Base-by-base conservation (phyloP, 352 stramenopile species). In the Globisporangium okanoganense region DNA sequence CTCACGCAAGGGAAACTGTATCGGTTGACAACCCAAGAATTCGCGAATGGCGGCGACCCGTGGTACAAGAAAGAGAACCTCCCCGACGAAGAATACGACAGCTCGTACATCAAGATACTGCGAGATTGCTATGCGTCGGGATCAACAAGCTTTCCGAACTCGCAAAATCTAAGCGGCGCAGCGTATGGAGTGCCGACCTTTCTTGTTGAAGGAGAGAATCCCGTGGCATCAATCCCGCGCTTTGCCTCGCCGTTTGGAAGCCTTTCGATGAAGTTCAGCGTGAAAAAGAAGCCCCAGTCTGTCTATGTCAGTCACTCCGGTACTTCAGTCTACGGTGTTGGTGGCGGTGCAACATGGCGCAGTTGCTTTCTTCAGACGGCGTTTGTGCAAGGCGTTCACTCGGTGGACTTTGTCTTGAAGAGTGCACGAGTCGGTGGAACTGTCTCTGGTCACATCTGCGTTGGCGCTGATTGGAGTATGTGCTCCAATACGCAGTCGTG, bases 1-100 rank as follows among this genome's bases (percentile, higher is more conserved):
- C 57, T 95, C 16, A 92, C 72, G 0, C 85, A 92, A 61, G 87
- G 87, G 2, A 95, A 94, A 48, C 31, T 93, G n/a, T 95, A 95
- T 61, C 79, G 87, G 4, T 63, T 95, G 25, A 95, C 87, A 40
- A 94, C 85, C 0, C 87, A 95, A 44, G 87, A 95, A 55, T 95
- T 87, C 67, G 85, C 87, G 20, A 93, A 95, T 48, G 84, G 85
- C 51, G 87, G 87, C 25, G 87, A 95, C 54, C 84, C 87, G 7
- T 95, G 87, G 87, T 95, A 95, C 72, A 95, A 95, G 58, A 92
- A 92, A 56, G 87, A 95, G 55, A 94, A 95, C 25, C 41, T 92
- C 1, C 87, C 85, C 0, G 85, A 94, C 49, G 87, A 95, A 64
- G 82, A 95, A 48, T 95, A 95, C 55, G 87, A 95, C 61, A 68